Base-by-base conservation (phyloP, 768 basidiomycete genomes). In the Tylopilus sp. region DNA sequence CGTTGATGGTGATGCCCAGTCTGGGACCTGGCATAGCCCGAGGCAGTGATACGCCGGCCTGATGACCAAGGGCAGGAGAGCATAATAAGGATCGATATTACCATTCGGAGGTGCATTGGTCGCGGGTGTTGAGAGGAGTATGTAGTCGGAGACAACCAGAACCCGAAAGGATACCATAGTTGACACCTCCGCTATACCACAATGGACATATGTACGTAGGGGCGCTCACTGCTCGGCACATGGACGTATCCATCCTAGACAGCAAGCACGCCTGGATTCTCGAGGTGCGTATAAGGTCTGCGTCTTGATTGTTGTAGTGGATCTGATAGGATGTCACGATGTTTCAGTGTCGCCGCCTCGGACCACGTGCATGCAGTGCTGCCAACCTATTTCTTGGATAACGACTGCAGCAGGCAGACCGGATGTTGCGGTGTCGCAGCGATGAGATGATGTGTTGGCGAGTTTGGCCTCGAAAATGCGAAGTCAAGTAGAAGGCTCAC, bases 1-100 rank as follows among this genome's bases (percentile, higher is more conserved):
- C 85, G 56, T 88, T 77, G 51, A 87, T 74, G 42, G 77, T 68
- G 28, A 31, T 31, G 31, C 31, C 85, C 7, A 86, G 69, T 7
- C 85, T 13, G 13, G 13, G 31, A 31, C 31, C 31, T 31, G 9
- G 31, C 31, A 35, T 35, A 17, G 35, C 35, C 35, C 35, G 35
- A n/a, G 15, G 35, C 17, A 35, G 1, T 17, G 35, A 28, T 28
- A 28, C 28, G 28, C 28, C 28, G 28, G 28, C 6, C 3, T 10
- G 28, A 28, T 10, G 7, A 28, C 28, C 28, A 28, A 28, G 28
- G 28, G 28, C 28, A 10, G 2, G 11, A 28, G 28, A 28, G 28
- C 28, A 10, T 28, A 28, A 8, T 10, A 28, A 28, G 28, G 31
- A 13, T 31, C 31, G 12, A 13, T 31, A 6, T 31, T 9, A 13